Evolutionary conservation across 2,329 filamentous ascomycete genomes (phyloP).

Genomic region (Esteya vermicola): DNA sequence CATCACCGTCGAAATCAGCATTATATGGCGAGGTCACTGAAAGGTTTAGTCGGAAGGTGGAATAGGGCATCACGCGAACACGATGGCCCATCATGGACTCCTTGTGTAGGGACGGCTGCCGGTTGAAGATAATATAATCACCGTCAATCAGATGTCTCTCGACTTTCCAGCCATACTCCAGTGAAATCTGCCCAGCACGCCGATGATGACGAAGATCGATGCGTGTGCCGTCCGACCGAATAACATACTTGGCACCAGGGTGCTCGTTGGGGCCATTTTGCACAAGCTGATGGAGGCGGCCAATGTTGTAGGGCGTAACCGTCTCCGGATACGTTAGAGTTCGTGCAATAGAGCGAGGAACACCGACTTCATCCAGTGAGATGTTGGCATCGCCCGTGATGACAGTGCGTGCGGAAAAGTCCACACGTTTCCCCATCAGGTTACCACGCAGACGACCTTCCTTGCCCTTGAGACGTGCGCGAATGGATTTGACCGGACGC

Average conservation of each 20-base stretch:
- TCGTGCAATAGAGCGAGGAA: slow-evolving; percentile 82
- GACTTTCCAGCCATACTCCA: slow-evolving; percentile 97
- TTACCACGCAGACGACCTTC: slow-evolving; percentile 96
- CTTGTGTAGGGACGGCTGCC: slow-evolving; percentile 97
- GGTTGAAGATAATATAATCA: slow-evolving; percentile 98
- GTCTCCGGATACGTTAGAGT: slow-evolving; percentile 94
- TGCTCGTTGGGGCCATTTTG: slow-evolving; percentile 90
- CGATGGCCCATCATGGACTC: slow-evolving; percentile 99
- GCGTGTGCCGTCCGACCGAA: slow-evolving; percentile 81
- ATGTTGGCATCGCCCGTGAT: slow-evolving; percentile 98
- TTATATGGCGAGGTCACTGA: slow-evolving; percentile 99
- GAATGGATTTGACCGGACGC: slow-evolving; percentile 89
- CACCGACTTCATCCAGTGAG: slow-evolving; percentile 92
- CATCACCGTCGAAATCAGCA: slow-evolving; percentile 98
- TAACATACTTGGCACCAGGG: slow-evolving; percentile 91
- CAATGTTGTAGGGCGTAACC: slow-evolving; percentile 95
- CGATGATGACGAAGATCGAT: slow-evolving; percentile 93
- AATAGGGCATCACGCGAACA: slow-evolving; percentile 96
- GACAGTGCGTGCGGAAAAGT: slow-evolving; percentile 98
- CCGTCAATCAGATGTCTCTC: slow-evolving; percentile 93
- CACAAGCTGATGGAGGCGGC: slow-evolving; percentile 76
- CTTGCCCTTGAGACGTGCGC: slow-evolving; percentile 95
- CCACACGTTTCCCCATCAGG: slow-evolving; percentile 98
- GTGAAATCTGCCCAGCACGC: slow-evolving; percentile 66
- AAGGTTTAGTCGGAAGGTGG: slow-evolving; percentile 92